phyloP scores from a whole-genome alignment of 2,329 filamentous ascomycete species.

The Ampelomyces quisqualis region DNA sequence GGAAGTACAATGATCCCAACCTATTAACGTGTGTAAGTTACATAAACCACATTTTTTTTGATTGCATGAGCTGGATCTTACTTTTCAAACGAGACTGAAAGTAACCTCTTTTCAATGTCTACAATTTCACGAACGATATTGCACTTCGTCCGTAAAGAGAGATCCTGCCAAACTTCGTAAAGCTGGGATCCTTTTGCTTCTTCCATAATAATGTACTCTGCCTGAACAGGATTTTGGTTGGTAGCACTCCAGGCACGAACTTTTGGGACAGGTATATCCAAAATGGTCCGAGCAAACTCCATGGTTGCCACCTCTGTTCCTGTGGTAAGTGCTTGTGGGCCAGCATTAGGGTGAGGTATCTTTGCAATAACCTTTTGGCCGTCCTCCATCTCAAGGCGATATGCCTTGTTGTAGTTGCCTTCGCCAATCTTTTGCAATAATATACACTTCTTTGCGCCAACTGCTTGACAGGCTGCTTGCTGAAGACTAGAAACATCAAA shows the following conservation, averaged over 20 bases:
- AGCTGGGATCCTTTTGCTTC: slow-evolving; percentile 27
- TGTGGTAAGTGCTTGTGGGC: slow-evolving; percentile 10
- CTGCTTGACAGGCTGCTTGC: slow-evolving; percentile 14
- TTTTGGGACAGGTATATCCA: slow-evolving; percentile 29
- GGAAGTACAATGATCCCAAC: slow-evolving; percentile 26
- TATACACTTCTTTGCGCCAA: slow-evolving; percentile 16
- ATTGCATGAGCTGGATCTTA: slow-evolving; percentile 21
- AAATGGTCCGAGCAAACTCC: slow-evolving; percentile 16
- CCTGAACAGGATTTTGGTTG: slow-evolving; percentile 24
- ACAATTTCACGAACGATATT: slow-evolving; percentile 31
- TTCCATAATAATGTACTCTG: slow-evolving; percentile 39
- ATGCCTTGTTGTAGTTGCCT: slow-evolving; percentile 33
- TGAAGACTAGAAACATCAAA: slow-evolving; percentile 23
- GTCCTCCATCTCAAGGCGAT: slow-evolving; percentile 21
- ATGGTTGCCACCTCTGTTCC: slow-evolving; percentile 15
- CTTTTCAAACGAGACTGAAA: slow-evolving; percentile 31
- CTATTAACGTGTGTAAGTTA: slow-evolving; percentile 18
- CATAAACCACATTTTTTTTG: slow-evolving; percentile 12
- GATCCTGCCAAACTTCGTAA: slow-evolving; percentile 24
- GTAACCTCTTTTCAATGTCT: slow-evolving; percentile 33
- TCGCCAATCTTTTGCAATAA: slow-evolving; percentile 28
- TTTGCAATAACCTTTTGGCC: slow-evolving; percentile 20
- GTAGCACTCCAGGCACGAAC: slow-evolving; percentile 28
- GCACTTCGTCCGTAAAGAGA: slow-evolving; percentile 18
- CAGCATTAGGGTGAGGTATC: slow-evolving; percentile 27